Conservation (phyloP, 805 yeast species). For the Saccharomycopsis sp. region DNA sequence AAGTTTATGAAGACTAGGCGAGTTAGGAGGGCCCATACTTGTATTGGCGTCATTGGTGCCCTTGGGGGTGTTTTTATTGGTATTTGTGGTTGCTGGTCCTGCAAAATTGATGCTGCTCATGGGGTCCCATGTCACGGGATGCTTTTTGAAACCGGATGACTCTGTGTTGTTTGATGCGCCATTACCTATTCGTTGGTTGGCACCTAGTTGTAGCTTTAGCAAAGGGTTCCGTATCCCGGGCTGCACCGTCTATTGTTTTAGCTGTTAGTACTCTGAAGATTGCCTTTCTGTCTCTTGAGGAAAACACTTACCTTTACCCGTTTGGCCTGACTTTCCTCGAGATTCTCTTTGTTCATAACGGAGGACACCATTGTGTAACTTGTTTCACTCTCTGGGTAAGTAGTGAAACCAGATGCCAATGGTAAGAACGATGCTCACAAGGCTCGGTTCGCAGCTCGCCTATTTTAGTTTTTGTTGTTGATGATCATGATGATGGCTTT, state of each 20-base stretch:
- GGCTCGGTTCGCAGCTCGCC: no score
- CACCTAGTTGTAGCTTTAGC: slow-evolving; percentile 19
- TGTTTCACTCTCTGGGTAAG: no score
- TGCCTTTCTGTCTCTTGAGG: background rate
- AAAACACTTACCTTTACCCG: background rate
- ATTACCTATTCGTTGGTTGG: slow-evolving; percentile 8
- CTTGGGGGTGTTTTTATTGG: background rate
- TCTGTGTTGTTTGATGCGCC: background rate
- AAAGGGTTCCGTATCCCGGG: slow-evolving; percentile 17
- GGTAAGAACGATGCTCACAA: no score
- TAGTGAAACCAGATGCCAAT: no score
- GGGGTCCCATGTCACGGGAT: slow-evolving; percentile 17
- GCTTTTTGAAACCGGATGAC: background rate
- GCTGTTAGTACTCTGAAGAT: background rate
- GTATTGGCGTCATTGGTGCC: slow-evolving; percentile 2
- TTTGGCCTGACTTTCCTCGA: background rate
- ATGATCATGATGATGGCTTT: background rate
- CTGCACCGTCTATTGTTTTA: background rate
- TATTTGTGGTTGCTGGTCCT: background rate
- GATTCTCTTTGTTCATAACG: background rate
- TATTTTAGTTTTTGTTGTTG: no score
- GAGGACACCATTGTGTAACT: no score
- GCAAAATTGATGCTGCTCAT: slow-evolving; percentile 7
- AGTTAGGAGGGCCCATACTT: slow-evolving; percentile 13
- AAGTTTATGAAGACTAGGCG: slow-evolving; percentile 8